Conservation (phyloP, 192 early-diverging fungal genomes). For the Coemansia sp. region DNA sequence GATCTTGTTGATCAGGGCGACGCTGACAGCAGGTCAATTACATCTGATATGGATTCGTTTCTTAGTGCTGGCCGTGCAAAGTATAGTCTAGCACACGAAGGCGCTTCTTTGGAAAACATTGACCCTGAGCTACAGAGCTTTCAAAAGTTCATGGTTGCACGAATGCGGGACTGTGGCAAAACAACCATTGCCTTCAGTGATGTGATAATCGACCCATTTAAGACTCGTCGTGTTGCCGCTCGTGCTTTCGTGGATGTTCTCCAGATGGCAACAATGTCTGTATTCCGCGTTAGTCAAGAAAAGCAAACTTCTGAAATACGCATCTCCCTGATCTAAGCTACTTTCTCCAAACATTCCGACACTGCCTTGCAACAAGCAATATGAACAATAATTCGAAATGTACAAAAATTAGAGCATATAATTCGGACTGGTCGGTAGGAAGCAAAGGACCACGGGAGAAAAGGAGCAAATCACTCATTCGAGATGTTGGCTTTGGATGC, state of each 20-base stretch:
- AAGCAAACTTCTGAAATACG: conserved; percentile 12
- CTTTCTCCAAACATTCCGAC: background rate
- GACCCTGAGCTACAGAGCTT: conserved; percentile 33
- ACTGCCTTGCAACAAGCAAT: background rate
- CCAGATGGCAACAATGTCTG: conserved; percentile 36
- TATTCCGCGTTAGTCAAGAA: conserved; percentile 24
- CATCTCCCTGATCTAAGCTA: conserved; percentile 5
- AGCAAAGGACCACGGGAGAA: too few species aligned
- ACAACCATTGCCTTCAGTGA: conserved; percentile 19
- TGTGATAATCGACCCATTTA: conserved; percentile 21
- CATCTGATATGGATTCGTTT: conserved; percentile 31
- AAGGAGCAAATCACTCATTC: too few species aligned
- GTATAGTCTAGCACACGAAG: background rate
- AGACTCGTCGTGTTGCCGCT: conserved; percentile 35
- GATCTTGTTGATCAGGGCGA: background rate
- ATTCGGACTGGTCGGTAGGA: too few species aligned
- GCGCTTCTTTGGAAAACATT: conserved; percentile 6
- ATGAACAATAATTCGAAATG: background rate
- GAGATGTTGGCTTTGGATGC: too few species aligned
- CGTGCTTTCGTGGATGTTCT: conserved; percentile 44
- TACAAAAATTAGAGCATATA: background rate
- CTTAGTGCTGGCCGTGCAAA: conserved; percentile 1
- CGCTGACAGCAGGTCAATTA: background rate
- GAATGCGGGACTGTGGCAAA: conserved; percentile 12
- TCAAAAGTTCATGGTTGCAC: conserved; percentile 18